Evolutionary conservation across 2,329 filamentous ascomycete genomes (phyloP), one percentile per base, ranked within the genome.

Genomic region (Fusarium avenaceum): DNA sequence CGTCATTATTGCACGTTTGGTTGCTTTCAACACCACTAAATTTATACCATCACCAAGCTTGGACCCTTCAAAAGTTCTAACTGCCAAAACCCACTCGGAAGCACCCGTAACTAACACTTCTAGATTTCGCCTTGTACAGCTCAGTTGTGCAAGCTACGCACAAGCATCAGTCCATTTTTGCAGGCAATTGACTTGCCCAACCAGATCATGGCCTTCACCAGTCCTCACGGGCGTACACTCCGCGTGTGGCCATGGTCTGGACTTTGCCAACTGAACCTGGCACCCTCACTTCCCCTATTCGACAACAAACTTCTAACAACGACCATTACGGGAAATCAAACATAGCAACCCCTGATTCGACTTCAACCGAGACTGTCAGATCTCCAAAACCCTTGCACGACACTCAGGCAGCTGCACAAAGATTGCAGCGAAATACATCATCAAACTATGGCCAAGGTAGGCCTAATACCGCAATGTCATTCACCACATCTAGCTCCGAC

Each of bases 61-160:
- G 44, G 40, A n/a, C 35, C n/a, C 22, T 35, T 39, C 22, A 22
- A 52, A 40, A 7, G 19, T 56, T 30, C 22, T 5, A 22, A 26
- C 13, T 10, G n/a, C 4, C 38, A 11, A 50, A 11, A 2, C 9
- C 22, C 6, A 45, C 44, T 42, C 7, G 22, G 26, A 40, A 28
- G 22, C 30, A 44, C 2, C 26, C 14, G 26, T 59, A 44, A 42
- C 55, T 57, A 39, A 56, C 13, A 9, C n/a, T 6, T 26, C 3
- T 60, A 95, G 94, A 97, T 80, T 92, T 92, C 79, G 85, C 84
- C 53, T 86, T 93, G 33, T 91, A 89, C 63, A 89, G 92, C 58
- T 88, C 90, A 0, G 91, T 97, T 4, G 94, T 97, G 17, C 92
- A 97, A 59, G 90, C 89, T 35, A 96, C 93, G 33, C 94, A 97